These are phyloP conservation scores for Flammula alnicola DNA, from an alignment of 1,284 basidiomycete species.

Conservation along the genomic window DNA sequence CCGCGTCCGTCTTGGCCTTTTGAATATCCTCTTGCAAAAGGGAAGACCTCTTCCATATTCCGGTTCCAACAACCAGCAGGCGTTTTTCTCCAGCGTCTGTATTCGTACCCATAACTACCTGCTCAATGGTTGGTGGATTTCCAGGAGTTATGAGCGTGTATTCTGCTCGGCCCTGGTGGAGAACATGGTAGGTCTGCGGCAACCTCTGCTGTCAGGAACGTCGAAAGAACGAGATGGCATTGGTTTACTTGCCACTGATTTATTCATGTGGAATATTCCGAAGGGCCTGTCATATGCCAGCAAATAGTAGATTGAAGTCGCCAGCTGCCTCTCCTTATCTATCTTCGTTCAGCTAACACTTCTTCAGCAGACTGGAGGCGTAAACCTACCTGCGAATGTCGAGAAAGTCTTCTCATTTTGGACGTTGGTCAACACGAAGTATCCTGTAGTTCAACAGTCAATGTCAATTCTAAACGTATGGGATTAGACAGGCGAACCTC, in stretches of 20 bases:
- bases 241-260: conserved; percentile 20
- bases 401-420: conserved; percentile 12
- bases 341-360: not conserved
- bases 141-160: conserved; percentile 17
- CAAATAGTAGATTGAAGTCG: conserved; percentile 27
- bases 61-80: conserved; percentile 49
- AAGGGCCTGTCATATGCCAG: conserved; percentile 22
- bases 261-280: conserved; percentile 28
- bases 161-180: conserved; percentile 17
- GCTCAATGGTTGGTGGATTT: conserved; percentile 10
- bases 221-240: not conserved
- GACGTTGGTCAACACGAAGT: conserved; percentile 19
- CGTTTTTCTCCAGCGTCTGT: conserved; percentile 43
- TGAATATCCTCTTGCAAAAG: conserved; percentile 44
- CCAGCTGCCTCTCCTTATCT: conserved; percentile 9
- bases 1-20: conserved; percentile 13
- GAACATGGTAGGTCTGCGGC: conserved; percentile 15
- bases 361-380: not conserved
- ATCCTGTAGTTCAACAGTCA: conserved; percentile 13
- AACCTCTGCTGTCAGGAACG: not conserved
- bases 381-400: conserved; percentile 18
- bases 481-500: not conserved
- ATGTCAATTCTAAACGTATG: not conserved
- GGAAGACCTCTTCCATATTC: conserved; percentile 55
- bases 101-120: conserved; percentile 46